Base-by-base conservation (phyloP, 805 yeast species). In the Geotrichum ghanense region DNA sequence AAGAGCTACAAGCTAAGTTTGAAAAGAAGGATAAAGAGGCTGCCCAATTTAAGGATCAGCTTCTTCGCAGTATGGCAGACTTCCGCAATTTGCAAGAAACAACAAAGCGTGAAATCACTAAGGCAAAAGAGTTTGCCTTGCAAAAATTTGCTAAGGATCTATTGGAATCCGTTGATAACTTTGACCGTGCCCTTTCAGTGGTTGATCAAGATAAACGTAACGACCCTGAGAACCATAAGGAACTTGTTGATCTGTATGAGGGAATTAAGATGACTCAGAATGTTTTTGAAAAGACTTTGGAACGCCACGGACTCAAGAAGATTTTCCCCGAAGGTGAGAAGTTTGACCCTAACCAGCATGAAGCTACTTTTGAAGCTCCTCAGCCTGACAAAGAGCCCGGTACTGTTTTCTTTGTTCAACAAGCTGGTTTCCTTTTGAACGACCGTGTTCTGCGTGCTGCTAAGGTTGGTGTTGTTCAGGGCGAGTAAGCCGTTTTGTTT, bases 391-490 rank as follows among this genome's bases (percentile, higher is more conserved):
- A 86, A 66, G 90, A 84, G 66, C 85, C 95, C 16, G 95, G 95
- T 50, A 82, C 95, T 22, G 86, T 88, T 49, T 83, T 89, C 78
- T 85, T 78, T 59, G 96, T 89, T 50, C 95, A 88, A 69, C 95
- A 84, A 68, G 75, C 81, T 21, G 97, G 97, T 40, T 88, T 81
- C 70, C 79, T 81, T 50, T 73, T 87, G 59, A 87, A 87, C 69
- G 78, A 82, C 57, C 77, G 97, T 63, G 95, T 88, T 26, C 74
- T 88, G 62, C 78, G 97, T 69, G 95, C 97, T 25, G 95, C 97
- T 49, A 88, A 88, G 73, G 97, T 88, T 54, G 97, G 97, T 56
- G 77, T 88, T 59, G 96, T 88, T 54, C 85, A 83, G 69, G 76
- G 66, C 46, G 71, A 69, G 37, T 63, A 63, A 56, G 9, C 14